Evolutionary conservation across 805 yeast genomes (phyloP).

Genomic region (Yarrowia divulgata): DNA sequence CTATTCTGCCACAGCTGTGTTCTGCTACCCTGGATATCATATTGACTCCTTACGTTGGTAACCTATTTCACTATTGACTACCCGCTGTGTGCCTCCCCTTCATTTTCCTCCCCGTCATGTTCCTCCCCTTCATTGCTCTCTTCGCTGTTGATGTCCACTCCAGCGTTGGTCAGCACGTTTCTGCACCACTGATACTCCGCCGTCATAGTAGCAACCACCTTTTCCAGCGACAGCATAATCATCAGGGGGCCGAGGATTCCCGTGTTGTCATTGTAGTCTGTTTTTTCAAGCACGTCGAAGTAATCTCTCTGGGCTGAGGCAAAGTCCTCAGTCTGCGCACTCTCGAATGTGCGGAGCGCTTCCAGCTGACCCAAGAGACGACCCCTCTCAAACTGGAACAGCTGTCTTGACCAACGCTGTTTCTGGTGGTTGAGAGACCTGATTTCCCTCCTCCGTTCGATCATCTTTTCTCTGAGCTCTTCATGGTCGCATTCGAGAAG

Average conservation of each 20-base stretch:
- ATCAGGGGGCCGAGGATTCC: slow-evolving; percentile 7
- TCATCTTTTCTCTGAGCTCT: neutral
- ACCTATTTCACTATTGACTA: no score
- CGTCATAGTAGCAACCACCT: neutral
- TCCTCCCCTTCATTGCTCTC: no score
- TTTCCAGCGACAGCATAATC: neutral
- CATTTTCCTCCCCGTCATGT: neutral
- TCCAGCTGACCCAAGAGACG: neutral
- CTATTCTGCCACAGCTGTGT: no score
- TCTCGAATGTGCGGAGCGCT: slow-evolving; percentile 3
- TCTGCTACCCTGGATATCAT: no score
- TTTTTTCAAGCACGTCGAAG: slow-evolving; percentile 1
- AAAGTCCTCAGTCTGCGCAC: neutral
- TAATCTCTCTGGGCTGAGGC: neutral
- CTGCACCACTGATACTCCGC: slow-evolving; percentile 2
- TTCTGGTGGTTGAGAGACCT: neutral
- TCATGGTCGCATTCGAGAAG: neutral
- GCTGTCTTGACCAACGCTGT: neutral
- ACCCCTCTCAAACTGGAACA: neutral
- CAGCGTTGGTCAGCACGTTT: neutral
- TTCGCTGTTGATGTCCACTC: neutral
- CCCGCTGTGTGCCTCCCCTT: neutral
- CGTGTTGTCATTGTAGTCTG: neutral
- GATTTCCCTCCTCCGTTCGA: neutral
- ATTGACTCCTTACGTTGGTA: no score